Evolutionary conservation across 148 eudicot species (phyloP).

Genomic region (Heliamphora exappendiculata): DNA sequence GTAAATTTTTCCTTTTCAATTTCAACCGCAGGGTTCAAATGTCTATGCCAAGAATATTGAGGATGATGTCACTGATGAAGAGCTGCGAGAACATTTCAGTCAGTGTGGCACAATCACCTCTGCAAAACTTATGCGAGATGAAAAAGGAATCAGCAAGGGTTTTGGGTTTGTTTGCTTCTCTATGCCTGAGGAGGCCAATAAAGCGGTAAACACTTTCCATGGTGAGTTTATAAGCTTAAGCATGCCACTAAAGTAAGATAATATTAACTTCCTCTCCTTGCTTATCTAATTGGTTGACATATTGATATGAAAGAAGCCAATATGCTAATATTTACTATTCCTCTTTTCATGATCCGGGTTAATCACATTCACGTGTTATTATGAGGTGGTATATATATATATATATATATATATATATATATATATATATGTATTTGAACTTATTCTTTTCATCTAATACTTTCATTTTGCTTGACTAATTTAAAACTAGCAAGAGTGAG

Average conservation of each 20-base stretch:
- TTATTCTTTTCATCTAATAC: background rate
- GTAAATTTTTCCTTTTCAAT: background rate
- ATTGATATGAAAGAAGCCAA: background rate
- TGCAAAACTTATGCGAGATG: slow-evolving; percentile 60
- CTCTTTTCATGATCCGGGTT: background rate
- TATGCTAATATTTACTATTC: background rate
- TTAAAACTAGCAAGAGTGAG: background rate
- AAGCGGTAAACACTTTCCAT: slow-evolving; percentile 52
- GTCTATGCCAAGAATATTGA: slow-evolving; percentile 67
- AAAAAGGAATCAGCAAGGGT: slow-evolving; percentile 63
- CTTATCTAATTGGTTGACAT: background rate
- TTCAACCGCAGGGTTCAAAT: slow-evolving; percentile 50
- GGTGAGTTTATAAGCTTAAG: slow-evolving; percentile 32
- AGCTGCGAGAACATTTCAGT: slow-evolving; percentile 54
- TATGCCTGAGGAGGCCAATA: slow-evolving; percentile 49
- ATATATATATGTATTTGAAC: too few species aligned
- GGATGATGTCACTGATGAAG: slow-evolving; percentile 59
- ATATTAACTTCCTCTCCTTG: background rate
- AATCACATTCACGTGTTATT: background rate
- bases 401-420: too few species aligned
- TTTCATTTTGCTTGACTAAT: background rate
- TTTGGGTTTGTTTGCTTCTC: slow-evolving; percentile 83
- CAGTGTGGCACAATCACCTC: slow-evolving; percentile 76
- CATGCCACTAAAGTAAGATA: background rate
- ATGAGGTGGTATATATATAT: background rate